These are phyloP conservation scores for Escallonia rubra DNA, from an alignment of 129 eudicot species.

Conservation along the genomic window DNA sequence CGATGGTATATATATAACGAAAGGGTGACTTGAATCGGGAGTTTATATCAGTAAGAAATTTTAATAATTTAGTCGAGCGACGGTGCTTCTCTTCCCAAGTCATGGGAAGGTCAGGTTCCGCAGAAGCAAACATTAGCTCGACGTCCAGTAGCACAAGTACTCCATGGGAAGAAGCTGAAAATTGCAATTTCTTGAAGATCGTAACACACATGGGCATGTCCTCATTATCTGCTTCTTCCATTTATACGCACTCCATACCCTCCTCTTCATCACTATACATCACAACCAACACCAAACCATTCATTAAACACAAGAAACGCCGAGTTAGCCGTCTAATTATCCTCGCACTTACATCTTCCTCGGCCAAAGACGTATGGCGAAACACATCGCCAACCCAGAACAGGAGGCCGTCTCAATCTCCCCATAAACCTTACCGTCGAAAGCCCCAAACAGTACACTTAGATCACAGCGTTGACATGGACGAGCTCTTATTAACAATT, in stretches of 20 bases:
- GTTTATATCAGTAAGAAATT: too few relatives aligned
- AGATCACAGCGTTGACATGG: slow-evolving; percentile 76
- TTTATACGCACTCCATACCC: slow-evolving; percentile 9
- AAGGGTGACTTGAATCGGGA: too few relatives aligned
- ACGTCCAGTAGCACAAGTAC: too few relatives aligned
- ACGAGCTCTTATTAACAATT: slow-evolving; percentile 50
- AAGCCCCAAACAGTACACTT: slow-evolving; percentile 23
- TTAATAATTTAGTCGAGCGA: too few relatives aligned
- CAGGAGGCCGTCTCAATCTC: slow-evolving; percentile 18
- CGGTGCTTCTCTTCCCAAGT: too few relatives aligned
- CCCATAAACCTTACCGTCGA: slow-evolving; percentile 46
- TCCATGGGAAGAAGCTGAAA: too few relatives aligned
- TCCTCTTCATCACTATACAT: slow-evolving; percentile 17
- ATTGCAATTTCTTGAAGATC: too few relatives aligned
- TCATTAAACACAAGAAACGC: slow-evolving; percentile 13
- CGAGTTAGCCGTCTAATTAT: slow-evolving; percentile 14
- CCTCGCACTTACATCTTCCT: slow-evolving; percentile 24
- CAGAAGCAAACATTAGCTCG: too few relatives aligned
- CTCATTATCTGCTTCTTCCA: slow-evolving; percentile 14
- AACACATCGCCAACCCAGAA: slow-evolving; percentile 16
- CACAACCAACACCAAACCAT: slow-evolving; percentile 14
- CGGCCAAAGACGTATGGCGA: slow-evolving; percentile 59
- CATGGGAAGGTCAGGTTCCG: too few relatives aligned
- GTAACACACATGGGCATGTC: slow-evolving; percentile 18
- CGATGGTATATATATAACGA: too few relatives aligned